A percentile compares a stretch with the other conserved stretches of the same genome.
Evolutionary conservation across 2,329 filamentous ascomycete genomes (phyloP).

Genomic region (Thermothelomyces thermophilus): DNA sequence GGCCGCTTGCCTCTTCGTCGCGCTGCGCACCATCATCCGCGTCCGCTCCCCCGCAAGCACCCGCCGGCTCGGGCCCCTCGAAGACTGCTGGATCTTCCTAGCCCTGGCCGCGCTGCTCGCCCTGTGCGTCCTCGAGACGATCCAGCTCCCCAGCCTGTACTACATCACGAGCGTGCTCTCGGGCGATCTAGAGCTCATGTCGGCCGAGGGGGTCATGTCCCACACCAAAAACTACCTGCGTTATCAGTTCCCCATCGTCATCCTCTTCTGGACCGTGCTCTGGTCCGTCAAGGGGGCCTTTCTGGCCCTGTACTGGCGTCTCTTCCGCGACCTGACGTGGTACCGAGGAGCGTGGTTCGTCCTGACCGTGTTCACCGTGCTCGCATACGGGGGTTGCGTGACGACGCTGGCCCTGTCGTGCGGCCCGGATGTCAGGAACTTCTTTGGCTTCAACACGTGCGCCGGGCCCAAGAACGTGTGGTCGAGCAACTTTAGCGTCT

Average conservation of each 20-base stretch:
- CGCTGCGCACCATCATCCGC: conserved; percentile 26
- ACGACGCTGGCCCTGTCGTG: conserved; percentile 26
- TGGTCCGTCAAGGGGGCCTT: conserved; percentile 29
- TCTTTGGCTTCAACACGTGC: conserved; percentile 26
- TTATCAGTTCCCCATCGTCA: conserved; percentile 27
- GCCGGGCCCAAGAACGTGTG: conserved; percentile 19
- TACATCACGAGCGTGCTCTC: conserved; percentile 23
- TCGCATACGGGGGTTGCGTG: conserved; percentile 26
- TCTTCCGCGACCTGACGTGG: conserved; percentile 25
- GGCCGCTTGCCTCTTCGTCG: conserved; percentile 26
- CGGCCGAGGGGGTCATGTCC: conserved; percentile 17
- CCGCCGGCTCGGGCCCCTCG: conserved; percentile 19
- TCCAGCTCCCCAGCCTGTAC: conserved; percentile 25
- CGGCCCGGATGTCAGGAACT: conserved; percentile 23
- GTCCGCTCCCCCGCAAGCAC: conserved; percentile 22
- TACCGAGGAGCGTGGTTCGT: conserved; percentile 27
- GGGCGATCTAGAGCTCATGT: conserved; percentile 15
- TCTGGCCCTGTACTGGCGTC: conserved; percentile 27
- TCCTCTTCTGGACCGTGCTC: conserved; percentile 29
- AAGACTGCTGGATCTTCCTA: conserved; percentile 30
- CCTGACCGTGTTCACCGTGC: conserved; percentile 25
- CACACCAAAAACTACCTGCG: conserved; percentile 25
- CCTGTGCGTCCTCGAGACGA: conserved; percentile 26
- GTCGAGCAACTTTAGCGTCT: conserved; percentile 26
- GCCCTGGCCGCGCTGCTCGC: conserved; percentile 26